phyloP scores from a whole-genome alignment of 129 eudicot genomes.

The Flaveria sonorensis region DNA sequence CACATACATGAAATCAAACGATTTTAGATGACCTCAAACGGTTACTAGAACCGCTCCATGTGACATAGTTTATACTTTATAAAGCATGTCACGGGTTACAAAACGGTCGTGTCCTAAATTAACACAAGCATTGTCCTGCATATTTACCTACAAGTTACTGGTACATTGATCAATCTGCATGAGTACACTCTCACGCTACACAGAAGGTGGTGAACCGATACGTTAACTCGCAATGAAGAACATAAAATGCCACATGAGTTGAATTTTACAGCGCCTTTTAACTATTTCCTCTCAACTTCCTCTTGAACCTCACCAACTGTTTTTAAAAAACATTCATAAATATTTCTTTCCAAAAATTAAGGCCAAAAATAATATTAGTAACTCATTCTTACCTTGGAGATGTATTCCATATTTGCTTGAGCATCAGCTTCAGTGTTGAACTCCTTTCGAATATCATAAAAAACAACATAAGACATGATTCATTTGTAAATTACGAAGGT shows the following conservation, averaged over 20 bases:
- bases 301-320: constrained; percentile 85
- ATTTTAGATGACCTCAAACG: background rate
- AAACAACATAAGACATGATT: background rate
- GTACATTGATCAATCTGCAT: constrained; percentile 2
- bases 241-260: background rate
- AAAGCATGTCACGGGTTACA: background rate
- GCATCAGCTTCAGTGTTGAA: constrained; percentile 86
- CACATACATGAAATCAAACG: background rate
- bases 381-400: constrained; percentile 50
- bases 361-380: background rate
- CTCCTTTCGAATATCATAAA: constrained; percentile 43
- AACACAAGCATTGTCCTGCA: background rate
- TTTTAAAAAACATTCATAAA: background rate
- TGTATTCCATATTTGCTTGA: constrained; percentile 75
- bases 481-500: background rate
- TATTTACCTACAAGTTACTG: background rate
- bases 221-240: background rate
- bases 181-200: background rate
- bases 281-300: constrained; percentile 55
- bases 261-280: background rate
- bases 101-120: background rate
- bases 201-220: background rate
- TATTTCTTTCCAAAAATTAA: background rate
- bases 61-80: background rate
- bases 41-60: background rate